A percentile compares a stretch with the other conserved stretches of the same genome.
Conservation (phyloP, 805 yeast species). For the Helenozyma rhizophorensis region DNA sequence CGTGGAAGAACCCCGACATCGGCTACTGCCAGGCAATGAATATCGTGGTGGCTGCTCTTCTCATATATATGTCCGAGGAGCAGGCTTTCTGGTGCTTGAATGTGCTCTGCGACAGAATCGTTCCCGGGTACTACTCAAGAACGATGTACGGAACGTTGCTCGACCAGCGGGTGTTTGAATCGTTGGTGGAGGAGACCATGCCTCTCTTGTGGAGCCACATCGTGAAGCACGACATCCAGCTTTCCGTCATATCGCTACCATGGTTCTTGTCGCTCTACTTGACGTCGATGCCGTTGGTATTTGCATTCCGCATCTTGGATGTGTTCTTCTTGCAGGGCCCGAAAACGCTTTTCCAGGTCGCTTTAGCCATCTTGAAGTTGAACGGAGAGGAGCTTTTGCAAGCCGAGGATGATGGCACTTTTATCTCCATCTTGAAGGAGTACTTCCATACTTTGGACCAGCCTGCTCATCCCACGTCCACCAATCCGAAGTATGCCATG, state of each 20-base stretch:
- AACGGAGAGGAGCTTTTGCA: slow-evolving; percentile 80
- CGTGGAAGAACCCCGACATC: slow-evolving; percentile 95
- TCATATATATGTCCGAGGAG: slow-evolving; percentile 88
- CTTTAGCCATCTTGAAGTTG: slow-evolving; percentile 81
- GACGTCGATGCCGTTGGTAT: slow-evolving; percentile 91
- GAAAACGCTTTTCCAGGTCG: slow-evolving; percentile 84
- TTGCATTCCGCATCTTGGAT: slow-evolving; percentile 88
- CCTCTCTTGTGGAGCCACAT: slow-evolving; percentile 87
- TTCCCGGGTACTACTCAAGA: slow-evolving; percentile 94
- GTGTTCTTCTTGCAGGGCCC: slow-evolving; percentile 89
- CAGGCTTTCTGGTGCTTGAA: slow-evolving; percentile 94
- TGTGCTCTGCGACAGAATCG: slow-evolving; percentile 73
- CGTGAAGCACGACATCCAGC: slow-evolving; percentile 72
- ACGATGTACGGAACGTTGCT: slow-evolving; percentile 96
- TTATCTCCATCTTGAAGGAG: slow-evolving; percentile 77
- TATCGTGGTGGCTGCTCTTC: slow-evolving; percentile 75
- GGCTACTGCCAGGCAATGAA: slow-evolving; percentile 99
- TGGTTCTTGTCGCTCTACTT: slow-evolving; percentile 92
- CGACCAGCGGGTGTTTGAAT: slow-evolving; percentile 92
- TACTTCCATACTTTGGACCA: slow-evolving; percentile 76
- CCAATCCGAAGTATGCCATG: slow-evolving; percentile 56
- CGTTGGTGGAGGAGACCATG: slow-evolving; percentile 82
- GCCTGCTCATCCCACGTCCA: slow-evolving; percentile 70
- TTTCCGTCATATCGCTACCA: slow-evolving; percentile 89
- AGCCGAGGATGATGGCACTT: slow-evolving; percentile 88